phyloP scores from a whole-genome alignment of 176 grass and related monocot species.

The Oropetium thomaeum region DNA sequence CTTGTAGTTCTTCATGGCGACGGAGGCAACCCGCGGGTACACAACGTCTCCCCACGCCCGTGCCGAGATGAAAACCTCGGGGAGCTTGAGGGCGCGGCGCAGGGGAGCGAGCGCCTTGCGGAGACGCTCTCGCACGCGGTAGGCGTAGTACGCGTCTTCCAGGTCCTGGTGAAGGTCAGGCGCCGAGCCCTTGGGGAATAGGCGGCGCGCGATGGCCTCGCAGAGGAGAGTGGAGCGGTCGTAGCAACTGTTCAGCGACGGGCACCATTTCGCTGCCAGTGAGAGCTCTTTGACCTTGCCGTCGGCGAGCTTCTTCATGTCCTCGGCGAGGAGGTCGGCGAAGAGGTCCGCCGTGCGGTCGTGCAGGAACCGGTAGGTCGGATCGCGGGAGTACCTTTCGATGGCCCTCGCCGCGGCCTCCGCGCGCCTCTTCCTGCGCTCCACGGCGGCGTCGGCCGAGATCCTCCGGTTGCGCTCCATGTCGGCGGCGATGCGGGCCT shows the following conservation, averaged over 20 bases:
- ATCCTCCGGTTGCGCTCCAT: too few relatives aligned
- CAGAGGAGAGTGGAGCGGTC: slow-evolving; percentile 63
- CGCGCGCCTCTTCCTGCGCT: slow-evolving; percentile 29
- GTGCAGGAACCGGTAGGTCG: slow-evolving; percentile 54
- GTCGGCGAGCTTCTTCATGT: slow-evolving; percentile 45
- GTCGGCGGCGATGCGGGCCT: too few relatives aligned
- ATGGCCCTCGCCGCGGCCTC: slow-evolving; percentile 46
- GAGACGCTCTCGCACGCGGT: slow-evolving; percentile 54
- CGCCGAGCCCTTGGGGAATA: slow-evolving; percentile 50
- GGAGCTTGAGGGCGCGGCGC: slow-evolving; percentile 14
- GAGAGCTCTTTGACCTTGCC: slow-evolving; percentile 46
- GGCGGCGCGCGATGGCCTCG: slow-evolving; percentile 55
- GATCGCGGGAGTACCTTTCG: slow-evolving; percentile 42
- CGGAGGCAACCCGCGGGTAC: slow-evolving; percentile 71
- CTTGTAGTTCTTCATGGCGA: slow-evolving; percentile 83
- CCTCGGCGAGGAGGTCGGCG: slow-evolving; percentile 49
- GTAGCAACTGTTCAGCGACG: slow-evolving; percentile 52
- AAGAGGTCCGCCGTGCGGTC: slow-evolving; percentile 54
- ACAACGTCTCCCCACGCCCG: slow-evolving; percentile 46
- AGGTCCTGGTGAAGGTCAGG: slow-evolving; percentile 30
- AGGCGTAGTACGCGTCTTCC: slow-evolving; percentile 51
- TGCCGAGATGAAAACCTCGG: slow-evolving; percentile 59
- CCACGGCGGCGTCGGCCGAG: slow-evolving; percentile 27
- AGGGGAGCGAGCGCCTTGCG: slow-evolving; percentile 50
- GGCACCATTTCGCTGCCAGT: slow-evolving; percentile 76